phyloP scores from a whole-genome alignment of 78 protist genomes.

The Creolimax fragrantissima region DNA sequence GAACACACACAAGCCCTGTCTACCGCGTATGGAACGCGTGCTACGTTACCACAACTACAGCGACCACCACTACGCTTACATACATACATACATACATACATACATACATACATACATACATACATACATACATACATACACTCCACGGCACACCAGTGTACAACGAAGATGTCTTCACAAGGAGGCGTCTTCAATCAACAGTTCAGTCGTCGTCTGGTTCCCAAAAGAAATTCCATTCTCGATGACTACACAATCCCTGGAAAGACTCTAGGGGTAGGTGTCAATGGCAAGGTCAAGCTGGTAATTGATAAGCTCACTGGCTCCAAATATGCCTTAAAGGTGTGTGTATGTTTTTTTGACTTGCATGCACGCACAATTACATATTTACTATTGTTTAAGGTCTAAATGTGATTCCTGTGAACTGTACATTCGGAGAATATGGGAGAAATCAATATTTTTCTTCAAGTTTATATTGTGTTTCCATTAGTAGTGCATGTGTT shows the following conservation, averaged over 20 bases:
- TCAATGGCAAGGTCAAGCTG: conserved; percentile 27
- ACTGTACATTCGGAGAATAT: no score
- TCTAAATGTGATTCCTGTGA: neutral
- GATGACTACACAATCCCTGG: conserved; percentile 20
- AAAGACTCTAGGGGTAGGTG: conserved; percentile 27
- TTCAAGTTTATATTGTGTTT: neutral
- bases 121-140: neutral
- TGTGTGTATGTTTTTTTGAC: neutral
- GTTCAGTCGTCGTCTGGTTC: conserved; percentile 3
- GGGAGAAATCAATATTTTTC: neutral
- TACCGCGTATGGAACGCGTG: no score
- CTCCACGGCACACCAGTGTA: no score
- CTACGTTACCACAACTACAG: no score
- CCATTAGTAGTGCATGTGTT: neutral
- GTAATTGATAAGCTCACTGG: neutral
- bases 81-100: neutral
- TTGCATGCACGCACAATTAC: neutral
- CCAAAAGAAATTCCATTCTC: conserved; percentile 1
- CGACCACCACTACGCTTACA: no score
- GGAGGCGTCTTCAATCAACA: neutral
- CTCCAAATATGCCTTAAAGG: conserved; percentile 19
- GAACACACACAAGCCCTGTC: no score
- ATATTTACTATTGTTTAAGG: neutral
- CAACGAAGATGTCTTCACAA: no score
- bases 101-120: neutral